phyloP scores from a whole-genome alignment of 495 filamentous ascomycete species.

The Trichoderma reesei region DNA sequence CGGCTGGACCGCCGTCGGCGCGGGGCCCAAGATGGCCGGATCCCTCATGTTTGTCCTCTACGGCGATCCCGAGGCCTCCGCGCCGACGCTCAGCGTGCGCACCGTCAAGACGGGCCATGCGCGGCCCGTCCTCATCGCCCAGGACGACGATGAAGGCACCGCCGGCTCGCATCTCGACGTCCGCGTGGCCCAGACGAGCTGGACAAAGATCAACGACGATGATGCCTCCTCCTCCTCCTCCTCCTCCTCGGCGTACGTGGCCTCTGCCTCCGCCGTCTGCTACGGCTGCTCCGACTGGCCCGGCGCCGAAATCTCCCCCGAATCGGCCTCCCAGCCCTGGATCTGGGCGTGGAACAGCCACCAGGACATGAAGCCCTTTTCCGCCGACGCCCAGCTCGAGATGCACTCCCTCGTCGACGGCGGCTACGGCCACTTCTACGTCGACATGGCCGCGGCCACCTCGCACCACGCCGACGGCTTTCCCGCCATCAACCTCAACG shows the following conservation, averaged over 20 bases:
- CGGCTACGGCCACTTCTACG: conserved; percentile 19
- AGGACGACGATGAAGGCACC: background rate
- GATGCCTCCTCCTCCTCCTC: no score
- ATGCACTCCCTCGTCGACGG: conserved; percentile 20
- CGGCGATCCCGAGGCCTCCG: conserved; percentile 17
- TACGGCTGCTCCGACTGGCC: conserved; percentile 18
- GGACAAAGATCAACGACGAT: background rate
- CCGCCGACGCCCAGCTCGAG: conserved; percentile 13
- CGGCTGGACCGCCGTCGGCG: conserved; percentile 25
- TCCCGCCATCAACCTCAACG: background rate
- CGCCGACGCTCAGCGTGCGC: conserved; percentile 22
- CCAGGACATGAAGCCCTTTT: conserved; percentile 16
- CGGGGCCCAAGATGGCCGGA: conserved; percentile 20
- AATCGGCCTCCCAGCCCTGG: conserved; percentile 18
- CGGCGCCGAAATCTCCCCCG: conserved; percentile 13
- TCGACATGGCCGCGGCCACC: conserved; percentile 15
- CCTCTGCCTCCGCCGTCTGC: conserved; percentile 16
- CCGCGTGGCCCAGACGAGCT: background rate
- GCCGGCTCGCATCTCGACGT: background rate
- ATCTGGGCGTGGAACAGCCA: conserved; percentile 25
- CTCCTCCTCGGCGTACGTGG: conserved; percentile 15
- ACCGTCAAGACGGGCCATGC: conserved; percentile 19
- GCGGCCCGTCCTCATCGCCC: conserved; percentile 15
- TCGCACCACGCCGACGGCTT: conserved; percentile 12
- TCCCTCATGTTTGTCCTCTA: conserved; percentile 26